Conservation (phyloP, 2,329 filamentous ascomycete species). For the Neurospora sp. region DNA sequence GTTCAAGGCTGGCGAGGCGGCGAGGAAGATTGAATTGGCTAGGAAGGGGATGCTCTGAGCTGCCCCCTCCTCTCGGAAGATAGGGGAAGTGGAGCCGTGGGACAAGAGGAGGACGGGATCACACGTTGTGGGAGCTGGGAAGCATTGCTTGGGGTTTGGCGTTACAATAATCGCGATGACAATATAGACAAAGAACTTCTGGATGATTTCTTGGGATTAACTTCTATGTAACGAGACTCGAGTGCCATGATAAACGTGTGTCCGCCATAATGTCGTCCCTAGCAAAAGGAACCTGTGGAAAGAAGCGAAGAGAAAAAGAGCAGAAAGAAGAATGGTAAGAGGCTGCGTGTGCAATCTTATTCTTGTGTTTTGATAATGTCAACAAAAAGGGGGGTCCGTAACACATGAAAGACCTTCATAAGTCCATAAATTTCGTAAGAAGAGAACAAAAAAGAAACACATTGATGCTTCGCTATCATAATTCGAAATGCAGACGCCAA, state of each 20-base stretch:
- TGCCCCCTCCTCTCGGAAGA: background rate
- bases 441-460: background rate
- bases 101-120: background rate
- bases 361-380: background rate
- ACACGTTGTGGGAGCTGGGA: background rate
- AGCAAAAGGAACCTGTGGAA: background rate
- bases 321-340: background rate
- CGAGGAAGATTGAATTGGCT: conserved; percentile 68
- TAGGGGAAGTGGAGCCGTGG: background rate
- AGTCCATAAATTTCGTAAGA: background rate
- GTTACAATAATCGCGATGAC: background rate
- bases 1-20: conserved; percentile 60
- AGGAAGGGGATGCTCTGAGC: conserved; percentile 62
- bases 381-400: background rate
- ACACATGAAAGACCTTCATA: background rate
- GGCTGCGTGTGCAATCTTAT: background rate
- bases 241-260: background rate
- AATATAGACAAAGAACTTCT: background rate
- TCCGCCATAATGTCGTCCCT: background rate
- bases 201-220: background rate
- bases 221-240: background rate
- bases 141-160: background rate
- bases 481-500: background rate
- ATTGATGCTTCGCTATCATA: background rate
- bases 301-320: background rate